Percentiles rank a stretch among this genome's conserved stretches.
phyloP scores from a whole-genome alignment of 2,329 filamentous ascomycete genomes.

The Alternaria triticimaculans region DNA sequence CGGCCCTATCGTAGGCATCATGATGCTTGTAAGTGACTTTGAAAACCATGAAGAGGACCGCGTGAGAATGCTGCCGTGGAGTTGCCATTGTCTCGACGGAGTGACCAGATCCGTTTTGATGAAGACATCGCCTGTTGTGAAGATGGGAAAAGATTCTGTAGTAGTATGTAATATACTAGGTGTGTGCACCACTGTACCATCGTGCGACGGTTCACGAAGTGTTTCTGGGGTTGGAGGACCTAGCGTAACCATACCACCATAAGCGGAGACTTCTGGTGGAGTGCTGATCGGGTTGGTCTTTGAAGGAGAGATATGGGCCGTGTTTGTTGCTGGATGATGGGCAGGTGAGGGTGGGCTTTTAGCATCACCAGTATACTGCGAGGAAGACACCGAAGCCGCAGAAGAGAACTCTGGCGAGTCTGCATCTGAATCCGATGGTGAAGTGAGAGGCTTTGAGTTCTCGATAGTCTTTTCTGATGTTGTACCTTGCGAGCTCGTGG shows the following conservation, averaged over 20 bases:
- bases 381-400: not conserved
- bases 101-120: not conserved
- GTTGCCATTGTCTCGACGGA: conserved; percentile 12
- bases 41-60: conserved; percentile 24
- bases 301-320: not conserved
- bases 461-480: not conserved
- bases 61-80: conserved; percentile 20
- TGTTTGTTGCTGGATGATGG: not conserved
- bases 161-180: not conserved
- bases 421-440: not conserved
- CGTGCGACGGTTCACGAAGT: not conserved
- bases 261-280: not conserved
- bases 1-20: too few relatives aligned
- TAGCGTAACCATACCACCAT: not conserved
- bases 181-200: not conserved
- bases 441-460: not conserved
- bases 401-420: not conserved
- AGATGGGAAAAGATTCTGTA: conserved; percentile 5
- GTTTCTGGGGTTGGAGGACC: not conserved
- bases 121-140: conserved; percentile 6
- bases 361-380: not conserved
- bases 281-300: not conserved
- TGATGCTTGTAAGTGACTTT: not conserved
- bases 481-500: not conserved
- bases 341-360: not conserved